These are phyloP conservation scores for Cudoniella acicularis DNA, from an alignment of 495 filamentous ascomycete species.

Conservation along the genomic window DNA sequence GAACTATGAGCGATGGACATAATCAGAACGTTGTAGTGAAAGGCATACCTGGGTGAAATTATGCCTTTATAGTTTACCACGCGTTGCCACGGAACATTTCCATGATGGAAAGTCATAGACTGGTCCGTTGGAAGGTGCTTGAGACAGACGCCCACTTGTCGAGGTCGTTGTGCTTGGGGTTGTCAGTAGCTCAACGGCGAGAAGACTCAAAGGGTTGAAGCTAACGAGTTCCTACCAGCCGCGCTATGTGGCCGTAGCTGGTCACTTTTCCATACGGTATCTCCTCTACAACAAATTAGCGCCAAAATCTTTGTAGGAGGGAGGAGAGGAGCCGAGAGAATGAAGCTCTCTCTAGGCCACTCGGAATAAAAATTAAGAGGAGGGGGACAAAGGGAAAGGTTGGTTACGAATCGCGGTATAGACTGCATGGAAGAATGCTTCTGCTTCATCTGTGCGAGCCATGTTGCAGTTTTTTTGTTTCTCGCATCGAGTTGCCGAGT, in stretches of 20 bases:
- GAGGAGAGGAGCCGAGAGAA: too few species aligned
- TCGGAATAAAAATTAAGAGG: too few species aligned
- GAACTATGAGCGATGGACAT: not conserved
- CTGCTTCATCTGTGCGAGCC: slow-evolving; percentile 78
- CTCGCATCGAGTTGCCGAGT: too few species aligned
- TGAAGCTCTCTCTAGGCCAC: too few species aligned
- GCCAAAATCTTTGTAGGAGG: too few species aligned
- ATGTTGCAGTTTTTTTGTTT: slow-evolving; percentile 38
- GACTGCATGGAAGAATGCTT: slow-evolving; percentile 78
- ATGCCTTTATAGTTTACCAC: slow-evolving; percentile 83
- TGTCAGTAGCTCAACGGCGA: not conserved
- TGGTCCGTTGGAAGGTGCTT: slow-evolving; percentile 69
- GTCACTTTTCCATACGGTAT: slow-evolving; percentile 82
- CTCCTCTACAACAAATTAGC: too few species aligned
- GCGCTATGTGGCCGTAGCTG: slow-evolving; percentile 85
- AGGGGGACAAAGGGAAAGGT: too few species aligned
- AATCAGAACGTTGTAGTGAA: not conserved
- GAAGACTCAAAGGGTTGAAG: slow-evolving; percentile 13
- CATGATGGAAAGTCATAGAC: slow-evolving; percentile 54
- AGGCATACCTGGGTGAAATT: slow-evolving; percentile 74
- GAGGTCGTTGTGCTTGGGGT: slow-evolving; percentile 56
- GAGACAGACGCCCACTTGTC: slow-evolving; percentile 84
- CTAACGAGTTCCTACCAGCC: slow-evolving; percentile 75
- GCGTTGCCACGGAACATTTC: slow-evolving; percentile 90
- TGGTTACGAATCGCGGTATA: slow-evolving; percentile 80